A percentile compares a stretch with the other conserved stretches of the same genome.
Conservation (phyloP, 768 basidiomycete species). For the Mycena maculata region DNA sequence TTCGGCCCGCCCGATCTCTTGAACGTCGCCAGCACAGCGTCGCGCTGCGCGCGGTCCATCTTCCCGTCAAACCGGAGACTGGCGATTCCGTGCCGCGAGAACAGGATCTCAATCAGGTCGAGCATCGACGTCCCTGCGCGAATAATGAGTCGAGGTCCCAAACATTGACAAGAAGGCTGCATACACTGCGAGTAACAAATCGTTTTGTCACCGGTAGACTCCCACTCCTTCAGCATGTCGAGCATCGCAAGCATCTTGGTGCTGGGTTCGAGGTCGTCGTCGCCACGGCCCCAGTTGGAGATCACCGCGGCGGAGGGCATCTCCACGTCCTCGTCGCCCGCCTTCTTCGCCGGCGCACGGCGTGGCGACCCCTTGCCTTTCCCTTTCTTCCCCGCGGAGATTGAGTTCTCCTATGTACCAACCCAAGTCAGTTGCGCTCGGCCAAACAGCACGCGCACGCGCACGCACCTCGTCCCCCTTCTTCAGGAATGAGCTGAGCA, state of each 20-base stretch:
- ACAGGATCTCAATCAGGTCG: slow-evolving; percentile 69
- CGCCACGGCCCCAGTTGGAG: slow-evolving; percentile 68
- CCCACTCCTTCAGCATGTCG: slow-evolving; percentile 68
- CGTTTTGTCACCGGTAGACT: slow-evolving; percentile 71
- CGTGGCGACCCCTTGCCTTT: slow-evolving; percentile 41
- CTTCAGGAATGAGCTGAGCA: slow-evolving; percentile 49
- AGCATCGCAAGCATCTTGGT: slow-evolving; percentile 75
- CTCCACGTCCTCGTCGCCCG: slow-evolving; percentile 38
- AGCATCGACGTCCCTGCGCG: slow-evolving; percentile 79
- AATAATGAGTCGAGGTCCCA: neutral
- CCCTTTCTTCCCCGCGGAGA: slow-evolving; percentile 27
- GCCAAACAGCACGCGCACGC: neutral
- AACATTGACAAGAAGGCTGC: slow-evolving; percentile 29
- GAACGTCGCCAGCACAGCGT: slow-evolving; percentile 62
- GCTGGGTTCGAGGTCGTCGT: slow-evolving; percentile 72
- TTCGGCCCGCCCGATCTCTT: slow-evolving; percentile 67
- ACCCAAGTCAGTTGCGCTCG: neutral
- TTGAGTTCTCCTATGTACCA: slow-evolving; percentile 19
- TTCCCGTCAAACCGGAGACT: slow-evolving; percentile 75
- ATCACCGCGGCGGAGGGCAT: slow-evolving; percentile 58
- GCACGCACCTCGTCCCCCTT: slow-evolving; percentile 47
- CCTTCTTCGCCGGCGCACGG: slow-evolving; percentile 18
- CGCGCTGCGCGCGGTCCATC: slow-evolving; percentile 68
- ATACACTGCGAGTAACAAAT: slow-evolving; percentile 79
- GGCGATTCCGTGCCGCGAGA: slow-evolving; percentile 68